Percentiles rank a stretch among this genome's conserved stretches.
phyloP scores from a whole-genome alignment of 345 rosid genomes.

The Populus nigra region DNA sequence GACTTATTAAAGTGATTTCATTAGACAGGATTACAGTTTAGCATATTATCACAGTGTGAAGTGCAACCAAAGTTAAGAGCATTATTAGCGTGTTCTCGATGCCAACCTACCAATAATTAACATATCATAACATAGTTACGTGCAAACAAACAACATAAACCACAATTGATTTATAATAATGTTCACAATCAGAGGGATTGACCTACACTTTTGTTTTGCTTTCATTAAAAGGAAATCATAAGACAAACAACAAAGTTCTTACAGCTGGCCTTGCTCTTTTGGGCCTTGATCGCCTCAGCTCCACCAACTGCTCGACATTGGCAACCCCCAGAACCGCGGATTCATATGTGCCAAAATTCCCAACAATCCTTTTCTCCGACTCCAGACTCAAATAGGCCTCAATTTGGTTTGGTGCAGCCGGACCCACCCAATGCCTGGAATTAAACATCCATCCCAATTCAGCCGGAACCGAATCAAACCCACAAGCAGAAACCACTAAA shows the following conservation, averaged over 20 bases:
- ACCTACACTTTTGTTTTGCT: no score
- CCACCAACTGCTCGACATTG: slow-evolving; percentile 50
- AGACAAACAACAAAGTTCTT: slow-evolving; percentile 15
- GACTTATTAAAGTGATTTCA: neutral
- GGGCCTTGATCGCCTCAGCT: slow-evolving; percentile 75
- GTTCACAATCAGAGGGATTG: no score
- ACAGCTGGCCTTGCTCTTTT: slow-evolving; percentile 64
- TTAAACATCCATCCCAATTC: slow-evolving; percentile 75
- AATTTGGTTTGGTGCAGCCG: slow-evolving; percentile 58
- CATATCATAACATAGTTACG: no score
- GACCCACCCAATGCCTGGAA: slow-evolving; percentile 72
- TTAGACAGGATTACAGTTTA: neutral
- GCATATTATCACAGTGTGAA: neutral
- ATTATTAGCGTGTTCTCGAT: no score
- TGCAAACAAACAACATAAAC: no score
- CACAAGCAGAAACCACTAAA: slow-evolving; percentile 84
- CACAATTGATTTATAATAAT: no score
- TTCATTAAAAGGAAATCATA: neutral
- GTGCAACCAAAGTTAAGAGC: neutral
- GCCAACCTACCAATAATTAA: no score
- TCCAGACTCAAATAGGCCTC: slow-evolving; percentile 80
- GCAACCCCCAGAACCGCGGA: slow-evolving; percentile 85
- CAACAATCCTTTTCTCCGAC: slow-evolving; percentile 66
- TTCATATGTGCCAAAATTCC: slow-evolving; percentile 76
- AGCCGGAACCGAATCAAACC: slow-evolving; percentile 89